Evolutionary conservation across 1,284 basidiomycete genomes (phyloP), one percentile per base, ranked within the genome.

Genomic region (Rhizoctonia solani): DNA sequence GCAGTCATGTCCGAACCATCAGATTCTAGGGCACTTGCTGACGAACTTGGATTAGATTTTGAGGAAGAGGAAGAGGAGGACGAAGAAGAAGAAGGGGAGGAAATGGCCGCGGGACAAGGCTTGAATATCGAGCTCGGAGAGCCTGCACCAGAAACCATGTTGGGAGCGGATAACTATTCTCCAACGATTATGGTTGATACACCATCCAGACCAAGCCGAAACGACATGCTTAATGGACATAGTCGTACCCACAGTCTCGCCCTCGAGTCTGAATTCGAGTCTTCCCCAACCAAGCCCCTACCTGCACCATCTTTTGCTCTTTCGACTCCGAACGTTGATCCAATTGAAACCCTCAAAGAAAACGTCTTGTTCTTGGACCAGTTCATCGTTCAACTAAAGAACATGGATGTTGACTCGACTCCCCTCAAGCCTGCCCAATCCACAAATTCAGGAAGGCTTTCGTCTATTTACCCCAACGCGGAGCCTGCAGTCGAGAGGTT

Each of bases 41-140:
- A 92, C 74, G 90, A 92, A 76, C 89, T 92, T 72, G 90, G 90
- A 9, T 87, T 92, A 70, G 90, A 92, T 74, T 92, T 89, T 72
- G 90, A 92, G 69, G 90, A 91, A 74, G 90, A 88, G 32, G 88
- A 88, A 34, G 89, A 92, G 77, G n/a, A n/a, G n/a, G n/a, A n/a
- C n/a, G n/a, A n/a, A n/a, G n/a, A n/a, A n/a, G n/a, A n/a, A n/a
- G n/a, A n/a, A n/a, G 89, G 88, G 42, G 90, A 89, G 69, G 89
- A 88, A 66, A 76, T 75, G 44, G 69, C 70, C 16, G 72, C n/a
- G 16, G 54, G 41, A 30, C 37, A 23, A 23, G 39, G 13, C 19
- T 42, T 58, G 19, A 47, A 32, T 39, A 16, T 9, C n/a, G 58
- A 49, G 47, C 47, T 39, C 21, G 32, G 58, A 13, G 9, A 19